Evolutionary conservation across 108 stramenopile species (phyloP).

Genomic region (Fragilariopsis cylindrus): DNA sequence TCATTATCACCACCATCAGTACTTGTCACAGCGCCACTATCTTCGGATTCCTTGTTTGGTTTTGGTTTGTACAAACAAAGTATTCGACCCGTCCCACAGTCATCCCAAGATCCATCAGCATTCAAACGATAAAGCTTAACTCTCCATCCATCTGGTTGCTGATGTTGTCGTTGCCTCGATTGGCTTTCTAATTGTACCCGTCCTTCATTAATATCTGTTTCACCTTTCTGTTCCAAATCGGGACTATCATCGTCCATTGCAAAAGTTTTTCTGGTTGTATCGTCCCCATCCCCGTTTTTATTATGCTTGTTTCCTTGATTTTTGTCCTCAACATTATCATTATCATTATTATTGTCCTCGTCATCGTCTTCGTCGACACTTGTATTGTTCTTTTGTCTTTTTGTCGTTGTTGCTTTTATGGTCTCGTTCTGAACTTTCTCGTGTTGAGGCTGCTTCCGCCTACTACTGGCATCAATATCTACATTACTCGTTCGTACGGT

Average conservation of each 20-base stretch:
- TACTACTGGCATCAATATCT: background rate
- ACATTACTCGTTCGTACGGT: background rate
- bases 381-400: background rate
- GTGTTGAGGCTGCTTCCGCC: background rate
- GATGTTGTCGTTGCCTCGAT: conserved; percentile 5
- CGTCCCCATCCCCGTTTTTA: background rate
- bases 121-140: conserved; percentile 89
- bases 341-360: no score
- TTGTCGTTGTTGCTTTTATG: conserved; percentile 14
- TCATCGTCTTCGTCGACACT: background rate
- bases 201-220: background rate
- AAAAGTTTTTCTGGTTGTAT: background rate
- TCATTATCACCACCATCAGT: background rate
- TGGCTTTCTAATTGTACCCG: background rate
- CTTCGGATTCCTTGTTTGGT: conserved; percentile 15
- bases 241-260: conserved; percentile 1
- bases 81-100: conserved; percentile 88
- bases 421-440: conserved; percentile 1
- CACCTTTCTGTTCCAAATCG: background rate
- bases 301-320: background rate
- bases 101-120: conserved; percentile 88
- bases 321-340: background rate
- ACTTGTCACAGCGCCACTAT: no score
- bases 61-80: conserved; percentile 62
- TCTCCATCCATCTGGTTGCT: conserved; percentile 83